These are phyloP conservation scores for Castanea sativa DNA, from an alignment of 306 rosid species.

Conservation along the genomic window DNA sequence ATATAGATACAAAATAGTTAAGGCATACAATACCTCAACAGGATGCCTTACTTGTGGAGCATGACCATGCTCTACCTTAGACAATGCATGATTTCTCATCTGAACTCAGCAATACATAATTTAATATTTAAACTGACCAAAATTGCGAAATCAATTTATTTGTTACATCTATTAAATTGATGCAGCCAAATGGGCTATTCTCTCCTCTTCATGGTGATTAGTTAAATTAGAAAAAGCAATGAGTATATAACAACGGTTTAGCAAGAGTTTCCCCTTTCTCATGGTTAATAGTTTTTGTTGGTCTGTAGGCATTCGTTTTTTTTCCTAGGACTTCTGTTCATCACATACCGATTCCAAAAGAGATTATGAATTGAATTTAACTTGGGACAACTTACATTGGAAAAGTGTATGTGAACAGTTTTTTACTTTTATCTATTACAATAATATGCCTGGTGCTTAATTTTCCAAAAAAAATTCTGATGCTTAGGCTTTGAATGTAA, in stretches of 20 bases:
- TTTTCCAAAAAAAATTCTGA: no score
- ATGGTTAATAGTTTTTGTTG: not conserved
- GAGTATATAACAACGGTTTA: not conserved
- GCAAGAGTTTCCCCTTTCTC: not conserved
- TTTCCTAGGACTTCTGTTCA: not conserved
- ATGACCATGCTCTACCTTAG: not conserved
- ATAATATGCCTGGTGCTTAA: not conserved
- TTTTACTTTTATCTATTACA: not conserved
- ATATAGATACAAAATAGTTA: not conserved
- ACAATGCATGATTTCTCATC: not conserved
- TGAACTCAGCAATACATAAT: not conserved
- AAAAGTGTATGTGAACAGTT: not conserved
- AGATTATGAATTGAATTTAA: not conserved
- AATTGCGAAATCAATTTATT: not conserved
- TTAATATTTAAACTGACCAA: not conserved
- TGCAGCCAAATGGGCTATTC: not conserved
- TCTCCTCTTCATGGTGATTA: not conserved
- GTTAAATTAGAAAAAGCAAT: not conserved
- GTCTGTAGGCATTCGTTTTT: not conserved
- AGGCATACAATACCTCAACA: not conserved
- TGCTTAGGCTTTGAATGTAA: not conserved
- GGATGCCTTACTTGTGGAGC: not conserved
- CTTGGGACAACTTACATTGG: not conserved
- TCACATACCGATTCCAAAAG: not conserved
- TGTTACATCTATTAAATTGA: not conserved